Conservation (phyloP, 2,329 filamentous ascomycete species). For the Oidium heveae region DNA sequence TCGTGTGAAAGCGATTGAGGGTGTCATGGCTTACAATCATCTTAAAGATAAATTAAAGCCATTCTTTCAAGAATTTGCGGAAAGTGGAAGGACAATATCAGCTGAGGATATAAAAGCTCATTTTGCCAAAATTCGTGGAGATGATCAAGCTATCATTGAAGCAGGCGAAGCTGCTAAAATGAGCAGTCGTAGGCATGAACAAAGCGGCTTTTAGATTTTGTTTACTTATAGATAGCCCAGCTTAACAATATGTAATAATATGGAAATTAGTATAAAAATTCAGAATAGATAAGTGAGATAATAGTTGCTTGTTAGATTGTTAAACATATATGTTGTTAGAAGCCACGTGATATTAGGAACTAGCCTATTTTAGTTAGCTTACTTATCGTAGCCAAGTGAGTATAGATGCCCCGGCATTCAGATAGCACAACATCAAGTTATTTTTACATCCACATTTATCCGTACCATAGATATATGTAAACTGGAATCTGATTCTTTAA, state of each 20-base stretch:
- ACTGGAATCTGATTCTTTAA: too few relatives aligned
- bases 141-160: conserved; percentile 29
- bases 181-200: conserved; percentile 18
- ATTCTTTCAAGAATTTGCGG: conserved; percentile 82
- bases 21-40: conserved; percentile 95
- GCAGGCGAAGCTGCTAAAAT: conserved; percentile 9
- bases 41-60: conserved; percentile 88
- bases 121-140: conserved; percentile 81
- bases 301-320: neutral
- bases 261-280: too few relatives aligned
- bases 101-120: conserved; percentile 93
- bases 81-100: conserved; percentile 65
- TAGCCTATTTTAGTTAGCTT: neutral
- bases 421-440: neutral
- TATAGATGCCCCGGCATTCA: neutral
- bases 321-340: neutral
- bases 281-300: too few relatives aligned
- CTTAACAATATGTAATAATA: too few relatives aligned
- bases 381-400: neutral
- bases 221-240: too few relatives aligned
- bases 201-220: conserved; percentile 17
- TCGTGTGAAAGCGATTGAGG: conserved; percentile 78
- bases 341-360: neutral
- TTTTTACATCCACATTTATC: neutral
- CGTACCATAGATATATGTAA: neutral